Conservation (phyloP, 108 stramenopile species). For the Epithemia pelagica region DNA sequence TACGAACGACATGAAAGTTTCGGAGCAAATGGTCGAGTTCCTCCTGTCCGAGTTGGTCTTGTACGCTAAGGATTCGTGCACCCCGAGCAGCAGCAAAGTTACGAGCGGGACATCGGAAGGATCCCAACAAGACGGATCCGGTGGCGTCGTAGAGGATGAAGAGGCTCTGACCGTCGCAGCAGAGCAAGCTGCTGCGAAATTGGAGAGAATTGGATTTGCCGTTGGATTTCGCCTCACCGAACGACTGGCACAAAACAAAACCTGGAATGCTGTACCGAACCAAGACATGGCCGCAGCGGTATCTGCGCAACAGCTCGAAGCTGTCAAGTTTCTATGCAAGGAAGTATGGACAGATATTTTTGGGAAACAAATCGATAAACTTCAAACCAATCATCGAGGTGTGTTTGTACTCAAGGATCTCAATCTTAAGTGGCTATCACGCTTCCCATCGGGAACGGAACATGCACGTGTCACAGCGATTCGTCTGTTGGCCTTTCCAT, state of each 20-base stretch:
- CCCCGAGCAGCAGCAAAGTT: slow-evolving; percentile 23
- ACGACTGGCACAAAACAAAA: slow-evolving; percentile 72
- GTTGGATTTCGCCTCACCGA: slow-evolving; percentile 89
- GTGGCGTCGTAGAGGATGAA: slow-evolving; percentile 3
- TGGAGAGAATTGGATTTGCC: slow-evolving; percentile 90
- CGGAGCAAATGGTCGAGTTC: slow-evolving; percentile 72
- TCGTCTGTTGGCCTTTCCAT: slow-evolving; percentile 78
- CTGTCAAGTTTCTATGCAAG: slow-evolving; percentile 93
- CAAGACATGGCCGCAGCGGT: slow-evolving; percentile 34
- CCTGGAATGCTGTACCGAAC: slow-evolving; percentile 33
- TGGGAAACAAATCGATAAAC: slow-evolving; percentile 90
- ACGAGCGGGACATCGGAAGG: slow-evolving; percentile 2
- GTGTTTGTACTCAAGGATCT: slow-evolving; percentile 90
- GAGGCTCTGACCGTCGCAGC: slow-evolving; percentile 40
- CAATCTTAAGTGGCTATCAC: slow-evolving; percentile 67
- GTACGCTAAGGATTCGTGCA: slow-evolving; percentile 59
- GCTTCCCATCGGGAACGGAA: slow-evolving; percentile 66
- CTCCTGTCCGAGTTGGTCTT: slow-evolving; percentile 61
- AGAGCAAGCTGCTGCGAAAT: slow-evolving; percentile 73
- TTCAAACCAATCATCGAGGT: slow-evolving; percentile 93
- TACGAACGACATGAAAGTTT: slow-evolving; percentile 29
- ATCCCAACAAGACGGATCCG: neutral
- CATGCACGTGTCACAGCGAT: slow-evolving; percentile 69
- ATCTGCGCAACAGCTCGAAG: slow-evolving; percentile 71
- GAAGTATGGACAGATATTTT: slow-evolving; percentile 92